These are phyloP conservation scores for Daldinia caldariorum DNA, from an alignment of 495 filamentous ascomycete genomes.

Conservation along the genomic window DNA sequence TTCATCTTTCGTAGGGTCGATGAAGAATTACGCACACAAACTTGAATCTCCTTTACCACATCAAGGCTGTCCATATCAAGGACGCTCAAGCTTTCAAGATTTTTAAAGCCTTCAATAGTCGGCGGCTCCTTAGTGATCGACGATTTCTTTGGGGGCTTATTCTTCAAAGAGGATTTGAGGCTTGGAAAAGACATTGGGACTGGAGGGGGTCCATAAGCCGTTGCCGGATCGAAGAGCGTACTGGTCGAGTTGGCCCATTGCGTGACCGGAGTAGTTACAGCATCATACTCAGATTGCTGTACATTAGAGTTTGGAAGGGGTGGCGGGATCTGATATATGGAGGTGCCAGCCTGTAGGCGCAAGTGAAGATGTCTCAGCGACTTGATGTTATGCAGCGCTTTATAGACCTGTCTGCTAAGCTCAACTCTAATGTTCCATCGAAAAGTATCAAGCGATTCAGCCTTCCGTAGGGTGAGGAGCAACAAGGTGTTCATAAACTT, in stretches of 20 bases:
- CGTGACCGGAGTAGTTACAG: conserved; percentile 26
- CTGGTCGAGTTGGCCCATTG: conserved; percentile 34
- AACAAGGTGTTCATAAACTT: conserved; percentile 71
- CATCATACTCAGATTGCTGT: conserved; percentile 11
- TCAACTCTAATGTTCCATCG: conserved; percentile 71
- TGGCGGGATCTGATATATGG: conserved; percentile 58
- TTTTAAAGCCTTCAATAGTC: conserved; percentile 65
- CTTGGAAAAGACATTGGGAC: conserved; percentile 6
- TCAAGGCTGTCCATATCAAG: conserved; percentile 68
- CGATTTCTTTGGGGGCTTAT: conserved; percentile 39
- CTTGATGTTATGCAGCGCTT: conserved; percentile 60
- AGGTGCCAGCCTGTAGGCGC: conserved; percentile 62
- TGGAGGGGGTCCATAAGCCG: conserved; percentile 20
- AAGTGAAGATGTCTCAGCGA: conserved; percentile 67
- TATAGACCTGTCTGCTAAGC: conserved; percentile 66
- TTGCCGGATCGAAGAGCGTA: neutral
- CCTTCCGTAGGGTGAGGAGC: conserved; percentile 63
- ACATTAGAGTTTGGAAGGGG: conserved; percentile 48
- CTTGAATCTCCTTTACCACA: conserved; percentile 62
- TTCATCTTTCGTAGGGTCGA: conserved; percentile 62
- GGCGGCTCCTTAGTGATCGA: conserved; percentile 48
- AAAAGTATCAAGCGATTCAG: conserved; percentile 65
- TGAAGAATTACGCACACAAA: conserved; percentile 62
- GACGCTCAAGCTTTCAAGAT: conserved; percentile 62
- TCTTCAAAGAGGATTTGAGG: conserved; percentile 28